A percentile compares a stretch with the other conserved stretches of the same genome.
Conservation (phyloP, 2,329 filamentous ascomycete species). For the Monilinia laxa region DNA sequence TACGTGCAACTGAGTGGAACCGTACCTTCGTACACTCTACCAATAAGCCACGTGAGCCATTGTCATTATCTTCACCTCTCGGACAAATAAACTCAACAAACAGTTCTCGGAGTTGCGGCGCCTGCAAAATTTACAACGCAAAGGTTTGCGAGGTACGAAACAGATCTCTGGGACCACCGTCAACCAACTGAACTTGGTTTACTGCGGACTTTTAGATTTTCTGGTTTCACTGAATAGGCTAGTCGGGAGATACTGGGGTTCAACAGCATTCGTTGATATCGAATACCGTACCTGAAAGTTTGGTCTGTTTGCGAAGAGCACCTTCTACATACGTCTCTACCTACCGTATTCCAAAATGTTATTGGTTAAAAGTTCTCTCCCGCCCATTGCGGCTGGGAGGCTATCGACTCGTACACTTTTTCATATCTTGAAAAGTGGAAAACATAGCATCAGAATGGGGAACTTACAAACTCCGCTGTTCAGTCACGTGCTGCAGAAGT, state of each 20-base stretch:
- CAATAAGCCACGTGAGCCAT: constrained; percentile 2
- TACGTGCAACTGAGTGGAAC: not conserved
- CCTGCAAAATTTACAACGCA: not conserved
- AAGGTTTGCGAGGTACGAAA: not conserved
- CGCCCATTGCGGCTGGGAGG: constrained; percentile 15
- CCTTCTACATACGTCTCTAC: not conserved
- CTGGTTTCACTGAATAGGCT: not conserved
- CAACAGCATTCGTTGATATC: constrained; percentile 3
- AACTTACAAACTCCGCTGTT: constrained; percentile 4
- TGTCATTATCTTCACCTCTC: not conserved
- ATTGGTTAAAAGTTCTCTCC: constrained; percentile 2
- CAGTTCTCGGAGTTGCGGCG: not conserved
- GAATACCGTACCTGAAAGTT: constrained; percentile 7
- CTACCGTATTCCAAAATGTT: not conserved
- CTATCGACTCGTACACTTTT: constrained; percentile 12
- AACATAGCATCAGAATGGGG: not conserved
- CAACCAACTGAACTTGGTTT: not conserved
- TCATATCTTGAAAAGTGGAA: constrained; percentile 15
- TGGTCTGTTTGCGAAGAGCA: not conserved
- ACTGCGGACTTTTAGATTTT: not conserved
- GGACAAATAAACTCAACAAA: not conserved
- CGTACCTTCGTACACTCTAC: not conserved
- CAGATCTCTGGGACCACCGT: not conserved
- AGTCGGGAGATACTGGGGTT: not conserved
- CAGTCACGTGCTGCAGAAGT: not conserved